Conservation (phyloP, 2,329 filamentous ascomycete genomes). For the Colletotrichum sp. region DNA sequence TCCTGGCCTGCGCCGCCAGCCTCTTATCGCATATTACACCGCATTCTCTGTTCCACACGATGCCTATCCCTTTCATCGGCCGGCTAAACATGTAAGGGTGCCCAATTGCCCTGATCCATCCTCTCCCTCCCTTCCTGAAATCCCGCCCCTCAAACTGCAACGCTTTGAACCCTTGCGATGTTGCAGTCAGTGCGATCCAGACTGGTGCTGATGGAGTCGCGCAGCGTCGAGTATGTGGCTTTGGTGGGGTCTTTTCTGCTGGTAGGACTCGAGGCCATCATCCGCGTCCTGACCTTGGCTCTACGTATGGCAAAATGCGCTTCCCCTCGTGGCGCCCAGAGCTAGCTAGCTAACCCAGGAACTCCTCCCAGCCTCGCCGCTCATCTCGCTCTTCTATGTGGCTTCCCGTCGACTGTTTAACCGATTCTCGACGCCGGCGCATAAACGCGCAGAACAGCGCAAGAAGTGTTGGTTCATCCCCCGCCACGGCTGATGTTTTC, state of each 20-base stretch:
- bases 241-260: constrained; percentile 84
- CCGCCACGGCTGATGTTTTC: neutral
- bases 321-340: neutral
- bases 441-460: constrained; percentile 69
- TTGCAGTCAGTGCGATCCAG: constrained; percentile 16
- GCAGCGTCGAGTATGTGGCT: constrained; percentile 84
- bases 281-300: constrained; percentile 85
- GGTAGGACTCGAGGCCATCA: constrained; percentile 80
- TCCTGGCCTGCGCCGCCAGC: constrained; percentile 9
- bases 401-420: constrained; percentile 86
- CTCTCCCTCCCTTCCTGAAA: neutral
- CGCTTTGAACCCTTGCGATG: constrained; percentile 8
- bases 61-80: constrained; percentile 60
- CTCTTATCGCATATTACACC: neutral
- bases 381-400: constrained; percentile 84
- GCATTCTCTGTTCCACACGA: constrained; percentile 29
- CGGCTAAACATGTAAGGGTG: constrained; percentile 55
- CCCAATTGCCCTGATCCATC: neutral
- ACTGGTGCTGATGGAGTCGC: constrained; percentile 11
- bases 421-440: constrained; percentile 72
- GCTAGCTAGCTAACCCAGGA: constrained; percentile 11
- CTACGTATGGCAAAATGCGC: constrained; percentile 66
- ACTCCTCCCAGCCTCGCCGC: constrained; percentile 66
- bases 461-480: constrained; percentile 60
- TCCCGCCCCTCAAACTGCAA: neutral